Percentiles rank a stretch among this genome's conserved stretches.
These are phyloP conservation scores for Neoscytalidium dimidiatum DNA, from an alignment of 2,329 filamentous ascomycete species.

Conservation along the genomic window DNA sequence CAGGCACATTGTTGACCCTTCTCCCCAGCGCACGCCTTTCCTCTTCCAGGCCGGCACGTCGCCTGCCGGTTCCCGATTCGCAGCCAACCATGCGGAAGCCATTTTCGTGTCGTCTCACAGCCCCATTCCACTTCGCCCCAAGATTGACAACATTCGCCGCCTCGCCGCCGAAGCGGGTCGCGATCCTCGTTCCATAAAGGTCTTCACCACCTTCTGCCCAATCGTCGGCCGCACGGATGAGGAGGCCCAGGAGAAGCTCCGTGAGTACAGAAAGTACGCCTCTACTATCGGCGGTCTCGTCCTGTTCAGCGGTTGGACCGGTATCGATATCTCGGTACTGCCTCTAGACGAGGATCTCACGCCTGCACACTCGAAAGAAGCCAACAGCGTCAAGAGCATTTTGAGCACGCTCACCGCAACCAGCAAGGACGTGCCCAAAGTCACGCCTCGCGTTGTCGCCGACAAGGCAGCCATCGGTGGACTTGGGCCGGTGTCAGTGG, in stretches of 20 bases:
- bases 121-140: slow-evolving; percentile 50
- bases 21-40: slow-evolving; percentile 42
- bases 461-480: slow-evolving; percentile 32
- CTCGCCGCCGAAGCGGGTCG: slow-evolving; percentile 54
- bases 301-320: slow-evolving; percentile 60
- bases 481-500: slow-evolving; percentile 34
- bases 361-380: slow-evolving; percentile 56
- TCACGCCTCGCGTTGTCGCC: slow-evolving; percentile 34
- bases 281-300: slow-evolving; percentile 57
- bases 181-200: slow-evolving; percentile 59
- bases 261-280: slow-evolving; percentile 55
- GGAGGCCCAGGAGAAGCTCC: slow-evolving; percentile 56
- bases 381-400: slow-evolving; percentile 38
- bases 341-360: slow-evolving; percentile 61
- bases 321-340: slow-evolving; percentile 60
- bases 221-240: slow-evolving; percentile 38
- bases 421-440: slow-evolving; percentile 29
- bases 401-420: slow-evolving; percentile 38
- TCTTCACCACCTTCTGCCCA: slow-evolving; percentile 43
- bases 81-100: slow-evolving; percentile 60
- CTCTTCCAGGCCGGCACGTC: slow-evolving; percentile 60
- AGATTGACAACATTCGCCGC: slow-evolving; percentile 55
- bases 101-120: slow-evolving; percentile 62
- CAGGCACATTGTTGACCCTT: slow-evolving; percentile 46
- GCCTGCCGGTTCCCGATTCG: slow-evolving; percentile 58